A percentile compares a stretch with the other conserved stretches of the same genome.
phyloP scores from a whole-genome alignment of 805 yeast genomes.

The Pichia nanzhaoensis region DNA sequence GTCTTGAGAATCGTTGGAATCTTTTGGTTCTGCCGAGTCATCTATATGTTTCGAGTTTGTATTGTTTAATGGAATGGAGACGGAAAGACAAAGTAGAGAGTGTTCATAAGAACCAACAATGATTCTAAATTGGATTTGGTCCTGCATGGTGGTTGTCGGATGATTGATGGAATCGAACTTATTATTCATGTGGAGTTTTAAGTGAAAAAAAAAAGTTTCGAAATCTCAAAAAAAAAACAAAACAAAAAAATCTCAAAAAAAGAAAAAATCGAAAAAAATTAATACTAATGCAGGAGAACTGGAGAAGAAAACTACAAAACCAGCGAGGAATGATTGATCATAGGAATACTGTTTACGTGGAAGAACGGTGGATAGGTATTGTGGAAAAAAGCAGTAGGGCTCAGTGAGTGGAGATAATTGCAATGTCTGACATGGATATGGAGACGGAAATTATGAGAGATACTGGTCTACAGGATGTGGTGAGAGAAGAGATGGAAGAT shows the following conservation, averaged over 20 bases:
- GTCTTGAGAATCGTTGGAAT: not conserved
- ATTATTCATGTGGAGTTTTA: not conserved
- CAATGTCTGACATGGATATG: too few species aligned
- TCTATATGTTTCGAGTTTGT: not conserved
- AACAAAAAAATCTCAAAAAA: too few species aligned
- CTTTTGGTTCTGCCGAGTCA: conserved; percentile 3
- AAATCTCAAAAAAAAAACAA: too few species aligned
- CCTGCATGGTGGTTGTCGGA: not conserved
- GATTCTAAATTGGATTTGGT: conserved; percentile 55
- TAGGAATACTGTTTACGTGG: too few species aligned
- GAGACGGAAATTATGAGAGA: not conserved
- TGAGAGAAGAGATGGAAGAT: too few species aligned
- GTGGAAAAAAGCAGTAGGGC: not conserved
- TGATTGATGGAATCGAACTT: not conserved
- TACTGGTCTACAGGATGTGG: not conserved
- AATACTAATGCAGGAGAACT: too few species aligned
- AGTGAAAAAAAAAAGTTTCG: not conserved
- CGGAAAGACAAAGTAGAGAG: conserved; percentile 75
- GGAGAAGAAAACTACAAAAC: too few species aligned
- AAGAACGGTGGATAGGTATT: not conserved
- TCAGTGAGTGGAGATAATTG: too few species aligned
- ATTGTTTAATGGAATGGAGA: conserved; percentile 40
- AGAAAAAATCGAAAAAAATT: too few species aligned
- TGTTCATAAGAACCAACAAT: conserved; percentile 96
- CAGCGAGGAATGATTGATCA: too few species aligned